These are phyloP conservation scores for Suillus fuscotomentosus DNA, from an alignment of 768 basidiomycete genomes.

Conservation along the genomic window DNA sequence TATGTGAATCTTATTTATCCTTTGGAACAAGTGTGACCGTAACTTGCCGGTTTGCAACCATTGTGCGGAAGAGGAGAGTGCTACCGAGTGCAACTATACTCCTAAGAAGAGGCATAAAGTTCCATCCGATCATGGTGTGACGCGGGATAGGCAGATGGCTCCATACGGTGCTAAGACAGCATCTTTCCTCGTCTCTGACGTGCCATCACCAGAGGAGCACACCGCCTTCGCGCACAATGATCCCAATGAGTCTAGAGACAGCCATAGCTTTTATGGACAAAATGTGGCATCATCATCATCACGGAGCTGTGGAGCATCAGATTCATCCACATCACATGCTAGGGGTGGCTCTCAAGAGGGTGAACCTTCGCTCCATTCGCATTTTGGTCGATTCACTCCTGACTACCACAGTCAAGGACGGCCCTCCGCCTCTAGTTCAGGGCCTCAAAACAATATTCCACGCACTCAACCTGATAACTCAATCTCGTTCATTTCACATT, in stretches of 20 bases:
- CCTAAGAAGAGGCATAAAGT: slow-evolving; percentile 67
- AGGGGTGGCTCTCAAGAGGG: slow-evolving; percentile 14
- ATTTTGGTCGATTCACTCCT: slow-evolving; percentile 19
- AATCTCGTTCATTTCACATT: slow-evolving; percentile 46
- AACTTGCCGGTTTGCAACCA: slow-evolving; percentile 72
- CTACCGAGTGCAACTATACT: slow-evolving; percentile 65
- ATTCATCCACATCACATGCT: slow-evolving; percentile 23
- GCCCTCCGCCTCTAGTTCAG: slow-evolving; percentile 13
- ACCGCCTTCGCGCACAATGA: slow-evolving; percentile 13
- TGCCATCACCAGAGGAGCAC: slow-evolving; percentile 32
- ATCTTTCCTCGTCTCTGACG: slow-evolving; percentile 46
- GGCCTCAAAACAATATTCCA: slow-evolving; percentile 21
- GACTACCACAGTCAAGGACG: slow-evolving; percentile 22
- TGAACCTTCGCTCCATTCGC: slow-evolving; percentile 14
- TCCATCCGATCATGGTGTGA: slow-evolving; percentile 39
- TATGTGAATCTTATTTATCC: slow-evolving; percentile 4
- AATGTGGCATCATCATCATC: slow-evolving; percentile 41
- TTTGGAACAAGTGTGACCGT: slow-evolving; percentile 56
- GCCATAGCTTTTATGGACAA: slow-evolving; percentile 47
- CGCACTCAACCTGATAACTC: slow-evolving; percentile 24
- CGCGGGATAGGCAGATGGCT: slow-evolving; percentile 35
- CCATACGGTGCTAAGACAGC: slow-evolving; percentile 48
- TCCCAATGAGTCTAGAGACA: slow-evolving; percentile 26
- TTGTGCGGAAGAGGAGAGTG: slow-evolving; percentile 50
- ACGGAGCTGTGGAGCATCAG: slow-evolving; percentile 18